Evolutionary conservation across 495 filamentous ascomycete species (phyloP).

Genomic region (Poronia punctata): DNA sequence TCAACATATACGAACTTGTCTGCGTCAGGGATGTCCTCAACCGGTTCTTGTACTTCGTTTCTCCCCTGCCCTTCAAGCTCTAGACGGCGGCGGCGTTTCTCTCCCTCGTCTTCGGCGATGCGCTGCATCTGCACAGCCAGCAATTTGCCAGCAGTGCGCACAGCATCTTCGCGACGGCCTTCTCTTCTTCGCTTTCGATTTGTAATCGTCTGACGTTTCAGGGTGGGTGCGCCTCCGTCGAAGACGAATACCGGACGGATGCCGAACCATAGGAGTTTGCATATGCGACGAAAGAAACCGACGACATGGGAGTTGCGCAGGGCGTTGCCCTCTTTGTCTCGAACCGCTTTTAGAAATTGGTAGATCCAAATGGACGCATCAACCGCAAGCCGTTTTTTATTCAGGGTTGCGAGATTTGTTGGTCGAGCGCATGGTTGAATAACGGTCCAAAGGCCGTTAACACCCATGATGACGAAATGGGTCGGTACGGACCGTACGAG

Average conservation of each 20-base stretch:
- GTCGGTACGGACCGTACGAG: too few relatives aligned
- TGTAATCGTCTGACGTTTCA: slow-evolving; percentile 87
- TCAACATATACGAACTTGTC: slow-evolving; percentile 76
- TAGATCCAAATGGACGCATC: slow-evolving; percentile 99
- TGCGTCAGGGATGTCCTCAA: slow-evolving; percentile 56
- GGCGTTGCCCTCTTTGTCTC: slow-evolving; percentile 96
- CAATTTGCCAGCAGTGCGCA: slow-evolving; percentile 79
- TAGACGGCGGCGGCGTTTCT: slow-evolving; percentile 49
- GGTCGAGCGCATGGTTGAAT: slow-evolving; percentile 84
- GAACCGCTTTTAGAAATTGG: slow-evolving; percentile 96
- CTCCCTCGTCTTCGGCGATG: slow-evolving; percentile 73
- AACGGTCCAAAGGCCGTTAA: slow-evolving; percentile 93
- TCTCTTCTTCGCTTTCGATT: slow-evolving; percentile 73
- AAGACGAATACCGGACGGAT: slow-evolving; percentile 97
- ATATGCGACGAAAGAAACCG: slow-evolving; percentile 95
- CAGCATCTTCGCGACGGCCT: slow-evolving; percentile 87
- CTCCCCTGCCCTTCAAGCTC: slow-evolving; percentile 14
- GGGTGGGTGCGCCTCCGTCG: slow-evolving; percentile 83
- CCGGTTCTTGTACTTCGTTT: slow-evolving; percentile 44
- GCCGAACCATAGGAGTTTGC: slow-evolving; percentile 94
- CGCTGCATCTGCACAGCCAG: slow-evolving; percentile 90
- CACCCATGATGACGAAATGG: slow-evolving; percentile 66
- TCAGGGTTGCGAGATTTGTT: slow-evolving; percentile 91
- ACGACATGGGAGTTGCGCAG: slow-evolving; percentile 91
- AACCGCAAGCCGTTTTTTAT: slow-evolving; percentile 88